phyloP scores from a whole-genome alignment of 1,139 yeast species.

The Debaryomyces singareniensis region DNA sequence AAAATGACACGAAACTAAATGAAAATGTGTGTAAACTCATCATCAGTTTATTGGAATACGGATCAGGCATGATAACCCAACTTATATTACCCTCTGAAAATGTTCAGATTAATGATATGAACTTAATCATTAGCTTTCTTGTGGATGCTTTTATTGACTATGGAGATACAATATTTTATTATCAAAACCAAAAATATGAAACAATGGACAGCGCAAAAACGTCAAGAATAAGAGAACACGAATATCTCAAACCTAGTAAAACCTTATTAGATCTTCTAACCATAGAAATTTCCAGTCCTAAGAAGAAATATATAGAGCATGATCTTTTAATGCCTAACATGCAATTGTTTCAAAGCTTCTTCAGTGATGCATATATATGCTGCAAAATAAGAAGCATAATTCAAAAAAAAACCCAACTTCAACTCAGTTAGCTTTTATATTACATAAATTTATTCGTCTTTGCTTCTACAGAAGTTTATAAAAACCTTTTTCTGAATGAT shows the following conservation, averaged over 20 bases:
- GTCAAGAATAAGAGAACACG: conserved; percentile 1
- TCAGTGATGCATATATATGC: conserved; percentile 4
- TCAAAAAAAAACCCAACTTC: neutral
- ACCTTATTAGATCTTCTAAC: conserved; percentile 3
- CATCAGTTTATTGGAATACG: conserved; percentile 3
- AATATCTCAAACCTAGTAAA: conserved; percentile 5
- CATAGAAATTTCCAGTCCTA: neutral
- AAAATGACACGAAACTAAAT: conserved; percentile 6
- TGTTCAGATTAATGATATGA: conserved; percentile 1
- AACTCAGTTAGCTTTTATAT: neutral
- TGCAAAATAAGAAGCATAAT: conserved; percentile 5
- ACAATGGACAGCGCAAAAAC: conserved; percentile 7
- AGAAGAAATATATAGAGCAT: conserved; percentile 1
- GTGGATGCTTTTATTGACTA: conserved; percentile 8
- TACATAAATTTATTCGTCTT: conserved; percentile 2
- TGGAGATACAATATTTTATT: conserved; percentile 5
- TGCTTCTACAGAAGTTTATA: conserved; percentile 37
- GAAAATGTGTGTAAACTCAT: conserved; percentile 4
- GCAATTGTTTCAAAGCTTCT: conserved; percentile 4
- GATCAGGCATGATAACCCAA: conserved; percentile 2
- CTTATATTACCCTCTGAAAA: conserved; percentile 1
- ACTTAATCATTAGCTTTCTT: conserved; percentile 8
- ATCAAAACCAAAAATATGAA: conserved; percentile 9
- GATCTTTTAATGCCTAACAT: conserved; percentile 5
- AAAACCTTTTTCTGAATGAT: conserved; percentile 51